These are phyloP conservation scores for Tolypocladium tropicale DNA, from an alignment of 2,329 filamentous ascomycete genomes.

Conservation along the genomic window DNA sequence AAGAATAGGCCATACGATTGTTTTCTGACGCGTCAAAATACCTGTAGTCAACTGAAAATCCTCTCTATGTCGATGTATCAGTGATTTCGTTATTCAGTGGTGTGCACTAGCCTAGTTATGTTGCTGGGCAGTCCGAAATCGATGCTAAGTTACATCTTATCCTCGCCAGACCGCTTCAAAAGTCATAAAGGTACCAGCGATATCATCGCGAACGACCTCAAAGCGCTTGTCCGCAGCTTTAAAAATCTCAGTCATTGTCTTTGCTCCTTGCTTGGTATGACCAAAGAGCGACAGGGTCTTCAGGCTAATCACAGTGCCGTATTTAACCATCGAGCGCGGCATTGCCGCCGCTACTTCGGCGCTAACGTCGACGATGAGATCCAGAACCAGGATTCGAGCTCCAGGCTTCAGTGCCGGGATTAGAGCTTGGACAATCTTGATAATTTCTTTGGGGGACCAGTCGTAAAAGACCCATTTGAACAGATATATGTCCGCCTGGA, in stretches of 20 bases:
- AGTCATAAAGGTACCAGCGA: background rate
- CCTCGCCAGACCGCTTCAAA: background rate
- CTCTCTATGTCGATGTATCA: no score
- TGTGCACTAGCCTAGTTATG: no score
- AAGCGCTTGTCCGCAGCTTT: conserved; percentile 7
- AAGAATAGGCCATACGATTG: no score
- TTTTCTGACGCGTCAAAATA: no score
- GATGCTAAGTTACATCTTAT: no score
- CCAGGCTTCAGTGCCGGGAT: conserved; percentile 33
- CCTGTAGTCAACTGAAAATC: no score
- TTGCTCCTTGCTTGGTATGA: conserved; percentile 11
- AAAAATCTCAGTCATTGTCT: conserved; percentile 7
- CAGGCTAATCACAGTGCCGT: conserved; percentile 28
- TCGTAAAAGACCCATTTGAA: conserved; percentile 44
- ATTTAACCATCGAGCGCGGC: conserved; percentile 1
- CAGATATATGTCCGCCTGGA: conserved; percentile 36
- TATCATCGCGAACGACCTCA: conserved; percentile 1
- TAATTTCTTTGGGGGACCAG: conserved; percentile 35
- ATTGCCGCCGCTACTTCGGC: conserved; percentile 10
- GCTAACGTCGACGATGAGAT: conserved; percentile 18
- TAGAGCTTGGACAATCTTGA: conserved; percentile 27
- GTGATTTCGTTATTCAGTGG: no score
- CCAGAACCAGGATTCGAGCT: conserved; percentile 24
- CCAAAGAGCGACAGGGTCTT: conserved; percentile 31
- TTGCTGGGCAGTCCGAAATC: no score